Percentiles rank a stretch among this genome's conserved stretches.
phyloP scores from a whole-genome alignment of 768 basidiomycete species.

The Coprinopsis cinerea region DNA sequence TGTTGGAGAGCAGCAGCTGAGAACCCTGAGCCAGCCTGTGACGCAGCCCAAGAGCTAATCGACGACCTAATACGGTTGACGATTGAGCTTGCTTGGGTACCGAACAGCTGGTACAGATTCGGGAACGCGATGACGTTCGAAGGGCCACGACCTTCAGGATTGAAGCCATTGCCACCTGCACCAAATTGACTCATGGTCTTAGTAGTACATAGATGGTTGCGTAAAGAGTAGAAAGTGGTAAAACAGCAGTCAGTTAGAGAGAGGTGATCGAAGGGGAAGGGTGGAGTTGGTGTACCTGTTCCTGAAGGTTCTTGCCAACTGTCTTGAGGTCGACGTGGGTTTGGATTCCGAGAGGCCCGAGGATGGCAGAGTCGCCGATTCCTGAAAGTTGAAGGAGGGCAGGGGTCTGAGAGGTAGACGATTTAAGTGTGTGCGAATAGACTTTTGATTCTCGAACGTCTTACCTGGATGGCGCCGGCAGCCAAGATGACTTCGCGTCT shows the following conservation, averaged over 20 bases:
- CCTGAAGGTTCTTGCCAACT: constrained; percentile 54
- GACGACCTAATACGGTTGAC: constrained; percentile 32
- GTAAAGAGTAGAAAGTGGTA: too few species aligned
- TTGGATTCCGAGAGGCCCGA: constrained; percentile 40
- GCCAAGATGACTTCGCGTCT: constrained; percentile 47
- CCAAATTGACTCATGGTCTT: constrained; percentile 40
- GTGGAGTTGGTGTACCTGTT: constrained; percentile 33
- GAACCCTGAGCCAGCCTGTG: constrained; percentile 35
- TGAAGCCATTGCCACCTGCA: constrained; percentile 33
- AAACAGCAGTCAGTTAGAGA: too few species aligned
- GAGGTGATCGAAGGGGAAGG: background rate
- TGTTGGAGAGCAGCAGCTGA: constrained; percentile 34
- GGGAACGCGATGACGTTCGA: constrained; percentile 46
- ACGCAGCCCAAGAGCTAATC: constrained; percentile 35
- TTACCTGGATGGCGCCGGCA: constrained; percentile 44
- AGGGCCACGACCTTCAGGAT: constrained; percentile 37
- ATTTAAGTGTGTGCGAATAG: background rate
- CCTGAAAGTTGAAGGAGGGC: constrained; percentile 50
- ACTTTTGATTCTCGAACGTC: background rate
- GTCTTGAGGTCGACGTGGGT: constrained; percentile 41
- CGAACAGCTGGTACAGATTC: constrained; percentile 44
- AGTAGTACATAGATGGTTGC: background rate
- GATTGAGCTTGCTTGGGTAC: constrained; percentile 24
- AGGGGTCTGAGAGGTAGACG: constrained; percentile 29
- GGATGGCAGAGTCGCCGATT: constrained; percentile 43